These are phyloP conservation scores for Sutorius australiensis DNA, from an alignment of 768 basidiomycete genomes.

Conservation along the genomic window DNA sequence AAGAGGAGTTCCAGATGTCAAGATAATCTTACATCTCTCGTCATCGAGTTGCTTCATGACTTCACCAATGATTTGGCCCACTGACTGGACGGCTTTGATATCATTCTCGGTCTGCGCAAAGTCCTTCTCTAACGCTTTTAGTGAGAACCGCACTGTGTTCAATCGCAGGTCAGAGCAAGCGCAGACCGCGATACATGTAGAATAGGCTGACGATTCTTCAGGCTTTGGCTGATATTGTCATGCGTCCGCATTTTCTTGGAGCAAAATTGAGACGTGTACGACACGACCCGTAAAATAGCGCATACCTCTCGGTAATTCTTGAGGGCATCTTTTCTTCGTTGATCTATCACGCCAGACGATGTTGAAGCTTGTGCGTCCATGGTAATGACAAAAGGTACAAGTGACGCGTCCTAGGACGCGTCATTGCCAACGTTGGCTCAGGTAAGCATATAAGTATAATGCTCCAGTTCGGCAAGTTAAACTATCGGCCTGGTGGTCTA, in stretches of 20 bases:
- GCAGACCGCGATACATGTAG: not conserved
- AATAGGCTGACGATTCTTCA: slow-evolving; percentile 78
- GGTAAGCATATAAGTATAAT: not conserved
- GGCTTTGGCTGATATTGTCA: slow-evolving; percentile 76
- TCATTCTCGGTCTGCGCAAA: slow-evolving; percentile 97
- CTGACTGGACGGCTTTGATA: slow-evolving; percentile 97
- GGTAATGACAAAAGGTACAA: slow-evolving; percentile 7
- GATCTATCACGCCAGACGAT: slow-evolving; percentile 61
- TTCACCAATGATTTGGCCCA: slow-evolving; percentile 98
- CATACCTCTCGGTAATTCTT: slow-evolving; percentile 72
- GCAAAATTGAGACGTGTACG: slow-evolving; percentile 3
- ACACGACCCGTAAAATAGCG: not conserved
- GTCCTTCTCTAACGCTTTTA: slow-evolving; percentile 85
- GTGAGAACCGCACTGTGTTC: slow-evolving; percentile 77
- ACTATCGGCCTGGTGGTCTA: slow-evolving; percentile 47
- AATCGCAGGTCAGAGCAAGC: not conserved
- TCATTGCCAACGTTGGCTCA: slow-evolving; percentile 9
- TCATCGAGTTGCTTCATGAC: slow-evolving; percentile 98
- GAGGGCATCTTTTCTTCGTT: slow-evolving; percentile 68
- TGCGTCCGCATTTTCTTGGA: slow-evolving; percentile 91
- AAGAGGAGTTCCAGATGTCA: not conserved
- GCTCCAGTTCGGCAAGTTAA: accelerated
- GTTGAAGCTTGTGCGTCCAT: slow-evolving; percentile 39
- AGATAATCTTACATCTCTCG: slow-evolving; percentile 75
- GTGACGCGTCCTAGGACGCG: slow-evolving; percentile 24